Evolutionary conservation across 768 basidiomycete species (phyloP).

Genomic region (Dentipellis sp.): DNA sequence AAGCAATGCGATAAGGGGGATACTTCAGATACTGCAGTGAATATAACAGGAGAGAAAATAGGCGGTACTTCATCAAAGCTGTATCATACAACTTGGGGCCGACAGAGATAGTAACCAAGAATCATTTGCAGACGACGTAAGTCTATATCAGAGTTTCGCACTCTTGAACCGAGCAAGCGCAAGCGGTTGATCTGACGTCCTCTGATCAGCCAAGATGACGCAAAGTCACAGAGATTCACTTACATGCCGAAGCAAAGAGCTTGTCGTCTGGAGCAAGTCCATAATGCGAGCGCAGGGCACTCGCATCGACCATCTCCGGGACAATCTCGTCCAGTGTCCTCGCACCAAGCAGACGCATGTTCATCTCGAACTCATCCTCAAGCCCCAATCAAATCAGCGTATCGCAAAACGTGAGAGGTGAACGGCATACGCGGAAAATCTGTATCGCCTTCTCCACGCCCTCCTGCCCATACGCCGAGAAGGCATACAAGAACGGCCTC

Average conservation of each 20-base stretch:
- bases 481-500: conserved; percentile 79
- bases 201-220: neutral
- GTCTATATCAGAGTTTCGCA: conserved; percentile 10
- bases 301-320: conserved; percentile 83
- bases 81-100: too few relatives aligned
- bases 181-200: conserved; percentile 13
- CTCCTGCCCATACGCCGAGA: conserved; percentile 76
- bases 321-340: conserved; percentile 67
- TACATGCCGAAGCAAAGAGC: conserved; percentile 73
- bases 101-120: too few relatives aligned
- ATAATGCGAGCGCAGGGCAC: conserved; percentile 52
- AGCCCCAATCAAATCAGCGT: conserved; percentile 1
- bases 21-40: too few relatives aligned
- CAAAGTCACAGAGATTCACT: conserved; percentile 22
- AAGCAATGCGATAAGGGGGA: too few relatives aligned
- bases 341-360: conserved; percentile 85
- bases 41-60: too few relatives aligned
- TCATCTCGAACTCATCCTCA: conserved; percentile 96
- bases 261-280: conserved; percentile 59
- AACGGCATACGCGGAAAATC: conserved; percentile 49
- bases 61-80: too few relatives aligned
- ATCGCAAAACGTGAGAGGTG: neutral
- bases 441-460: conserved; percentile 76
- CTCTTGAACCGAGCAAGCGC: conserved; percentile 14
- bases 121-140: neutral